Evolutionary conservation across 2,329 filamentous ascomycete species (phyloP), one percentile per base, ranked within the genome.

Genomic region (Neodidymelliopsis sp.): DNA sequence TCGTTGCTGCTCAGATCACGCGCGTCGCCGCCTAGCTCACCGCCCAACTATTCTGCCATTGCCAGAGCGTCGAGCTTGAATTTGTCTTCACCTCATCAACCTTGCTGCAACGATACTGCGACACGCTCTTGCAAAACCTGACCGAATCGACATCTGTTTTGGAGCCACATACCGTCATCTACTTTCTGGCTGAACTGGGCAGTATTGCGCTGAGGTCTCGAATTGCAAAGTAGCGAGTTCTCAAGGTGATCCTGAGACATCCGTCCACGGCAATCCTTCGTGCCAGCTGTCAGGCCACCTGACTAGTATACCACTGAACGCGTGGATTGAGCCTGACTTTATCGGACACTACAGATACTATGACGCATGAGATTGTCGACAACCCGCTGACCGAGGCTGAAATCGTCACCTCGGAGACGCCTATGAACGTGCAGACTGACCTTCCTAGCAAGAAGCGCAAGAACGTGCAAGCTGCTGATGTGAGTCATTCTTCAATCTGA

Each of bases 391-490:
- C 35, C n/a, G 53, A 59, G 49, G 37, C 35, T 52, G 29, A 54
- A 29, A 36, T 54, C 25, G 36, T 31, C 24, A 7, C 45, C 30
- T 35, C 53, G 11, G 41, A 49, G 19, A 40, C 51, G 19, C 22
- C 42, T 9, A 10, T 49, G 46, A 44, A 39, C 9, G 34, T 29
- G 23, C 22, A 44, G 41, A 15, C 49, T 52, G 47, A 49, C 36
- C 6, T 36, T 19, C 25, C 36, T 8, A 47, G 40, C 42, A 60
- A 60, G 50, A 69, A 70, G 57, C 63, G 66, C 36, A 69, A 66
- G 44, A 53, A 51, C 10, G 49, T 35, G 4, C 56, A 56, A 19
- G 53, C 57, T n/a, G 22, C 41, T 1, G 56, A 60, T 27, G 64
- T 68, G 40, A 54, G 61, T 35, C n/a, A n/a, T 10, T 13, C 27